Evolutionary conservation across 2,329 filamentous ascomycete species (phyloP), one percentile per base, ranked within the genome.

Genomic region (Sporothrix euskadiensis): DNA sequence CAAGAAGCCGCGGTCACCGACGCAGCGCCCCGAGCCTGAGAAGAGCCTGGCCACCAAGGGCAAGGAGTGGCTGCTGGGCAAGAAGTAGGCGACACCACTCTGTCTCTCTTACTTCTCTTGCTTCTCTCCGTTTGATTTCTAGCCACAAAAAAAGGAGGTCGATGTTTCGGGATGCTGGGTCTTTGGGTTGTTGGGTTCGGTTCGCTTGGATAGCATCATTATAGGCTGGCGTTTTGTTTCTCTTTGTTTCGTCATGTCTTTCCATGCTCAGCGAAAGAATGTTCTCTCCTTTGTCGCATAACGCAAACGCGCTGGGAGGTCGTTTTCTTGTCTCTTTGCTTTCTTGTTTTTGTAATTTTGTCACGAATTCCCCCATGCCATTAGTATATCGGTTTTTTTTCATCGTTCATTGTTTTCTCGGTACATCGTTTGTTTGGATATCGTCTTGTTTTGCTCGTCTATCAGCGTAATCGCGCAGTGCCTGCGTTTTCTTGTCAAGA

Each of bases 1-100:
- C 56, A 77, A 76, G 70, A 77, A 74, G 73, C 65, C 71, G 8
- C 35, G 35, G 47, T 57, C 71, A 49, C 57, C 71, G n/a, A 32
- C 12, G 10, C 68, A 71, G 30, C 71, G 71, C 47, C 78, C 78
- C 76, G 75, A 76, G 49, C 75, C 78, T n/a, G 74, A 74, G 26
- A 77, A 78, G 76, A 77, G 77, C 26, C 76, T 84, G 69, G 82
- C 81, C 3, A 78, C 81, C 75, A 86, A 84, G 80, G 83, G 84
- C 76, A 86, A 84, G 81, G 83, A 83, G 75, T 84, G 83, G 81
- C 82, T 87, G 73, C 83, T 87, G 73, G 81, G 83, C 76, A 87
- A 85, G 81, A 86, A 85, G 81, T 74, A 69, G 71, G 19, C 39
- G 57, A 22, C 9, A 56, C 2, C 19, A n/a, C 12, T 61, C 41